A percentile compares a stretch with the other conserved stretches of the same genome.
phyloP scores from a whole-genome alignment of 2,329 filamentous ascomycete genomes.

The Colletotrichum phormii region DNA sequence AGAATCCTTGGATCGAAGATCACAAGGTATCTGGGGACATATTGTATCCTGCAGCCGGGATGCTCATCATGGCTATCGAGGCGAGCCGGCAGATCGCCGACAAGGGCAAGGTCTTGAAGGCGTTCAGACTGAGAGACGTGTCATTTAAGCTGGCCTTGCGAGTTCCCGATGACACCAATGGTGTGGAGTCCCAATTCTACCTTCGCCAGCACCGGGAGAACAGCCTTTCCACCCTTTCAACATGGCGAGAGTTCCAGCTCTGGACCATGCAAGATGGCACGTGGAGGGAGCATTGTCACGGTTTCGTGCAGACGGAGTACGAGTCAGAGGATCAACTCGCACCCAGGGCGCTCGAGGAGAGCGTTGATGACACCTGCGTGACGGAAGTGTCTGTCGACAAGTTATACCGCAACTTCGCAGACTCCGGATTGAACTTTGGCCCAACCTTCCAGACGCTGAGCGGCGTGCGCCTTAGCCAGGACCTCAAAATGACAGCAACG shows the following conservation, averaged over 20 bases:
- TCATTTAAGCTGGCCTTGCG: conserved; percentile 39
- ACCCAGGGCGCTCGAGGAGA: background rate
- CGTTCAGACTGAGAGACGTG: conserved; percentile 40
- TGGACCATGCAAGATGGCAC: conserved; percentile 37
- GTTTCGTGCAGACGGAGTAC: conserved; percentile 39
- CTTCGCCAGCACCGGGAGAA: conserved; percentile 37
- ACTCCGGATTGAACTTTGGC: conserved; percentile 38
- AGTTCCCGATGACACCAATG: conserved; percentile 29
- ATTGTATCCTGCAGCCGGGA: conserved; percentile 52
- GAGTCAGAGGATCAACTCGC: background rate
- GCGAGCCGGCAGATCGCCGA: conserved; percentile 35
- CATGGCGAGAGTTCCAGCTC: conserved; percentile 42
- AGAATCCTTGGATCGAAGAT: conserved; percentile 59
- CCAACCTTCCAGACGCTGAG: conserved; percentile 37
- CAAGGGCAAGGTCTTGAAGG: conserved; percentile 1
- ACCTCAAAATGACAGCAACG: conserved; percentile 17
- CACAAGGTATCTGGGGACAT: conserved; percentile 58
- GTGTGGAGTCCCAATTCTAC: conserved; percentile 38
- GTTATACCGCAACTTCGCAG: conserved; percentile 35
- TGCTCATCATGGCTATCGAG: conserved; percentile 45
- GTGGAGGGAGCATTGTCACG: conserved; percentile 44
- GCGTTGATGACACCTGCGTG: background rate
- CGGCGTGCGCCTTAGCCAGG: conserved; percentile 21
- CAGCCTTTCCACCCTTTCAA: conserved; percentile 24
- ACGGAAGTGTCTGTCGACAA: conserved; percentile 27